A percentile compares a stretch with the other conserved stretches of the same genome.
Conservation (phyloP, 768 basidiomycete species). For the Termitomyces titanicus region DNA sequence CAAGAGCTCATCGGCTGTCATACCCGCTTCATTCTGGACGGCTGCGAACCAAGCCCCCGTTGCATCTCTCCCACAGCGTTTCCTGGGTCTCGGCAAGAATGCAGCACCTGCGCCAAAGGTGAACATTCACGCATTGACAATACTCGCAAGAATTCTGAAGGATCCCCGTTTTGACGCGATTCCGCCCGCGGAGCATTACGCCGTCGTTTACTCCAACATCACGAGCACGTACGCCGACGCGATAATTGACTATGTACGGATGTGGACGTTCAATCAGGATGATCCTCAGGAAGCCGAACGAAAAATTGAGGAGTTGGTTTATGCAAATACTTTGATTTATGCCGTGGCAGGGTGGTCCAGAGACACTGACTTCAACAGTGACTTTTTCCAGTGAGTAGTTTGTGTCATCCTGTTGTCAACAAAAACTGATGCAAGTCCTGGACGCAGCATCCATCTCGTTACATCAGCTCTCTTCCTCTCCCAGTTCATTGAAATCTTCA, state of each 20-base stretch:
- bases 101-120: background rate
- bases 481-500: constrained; percentile 38
- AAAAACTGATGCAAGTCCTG: background rate
- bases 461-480: constrained; percentile 64
- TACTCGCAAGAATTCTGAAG: constrained; percentile 51
- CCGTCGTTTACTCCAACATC: constrained; percentile 27
- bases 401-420: constrained; percentile 14
- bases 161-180: constrained; percentile 37
- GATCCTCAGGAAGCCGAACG: constrained; percentile 36
- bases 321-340: constrained; percentile 53
- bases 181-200: constrained; percentile 10
- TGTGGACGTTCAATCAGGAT: constrained; percentile 39
- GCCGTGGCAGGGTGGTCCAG: constrained; percentile 49
- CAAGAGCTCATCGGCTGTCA: constrained; percentile 29
- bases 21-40: constrained; percentile 25
- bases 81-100: background rate
- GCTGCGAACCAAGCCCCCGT: background rate
- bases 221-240: constrained; percentile 33
- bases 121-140: constrained; percentile 42
- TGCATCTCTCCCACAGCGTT: constrained; percentile 6
- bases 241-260: constrained; percentile 35
- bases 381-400: constrained; percentile 35
- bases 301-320: constrained; percentile 63
- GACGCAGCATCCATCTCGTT: constrained; percentile 55
- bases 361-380: constrained; percentile 41